These are phyloP conservation scores for Trichoderma polysporum DNA, from an alignment of 2,329 filamentous ascomycete species.

Conservation along the genomic window DNA sequence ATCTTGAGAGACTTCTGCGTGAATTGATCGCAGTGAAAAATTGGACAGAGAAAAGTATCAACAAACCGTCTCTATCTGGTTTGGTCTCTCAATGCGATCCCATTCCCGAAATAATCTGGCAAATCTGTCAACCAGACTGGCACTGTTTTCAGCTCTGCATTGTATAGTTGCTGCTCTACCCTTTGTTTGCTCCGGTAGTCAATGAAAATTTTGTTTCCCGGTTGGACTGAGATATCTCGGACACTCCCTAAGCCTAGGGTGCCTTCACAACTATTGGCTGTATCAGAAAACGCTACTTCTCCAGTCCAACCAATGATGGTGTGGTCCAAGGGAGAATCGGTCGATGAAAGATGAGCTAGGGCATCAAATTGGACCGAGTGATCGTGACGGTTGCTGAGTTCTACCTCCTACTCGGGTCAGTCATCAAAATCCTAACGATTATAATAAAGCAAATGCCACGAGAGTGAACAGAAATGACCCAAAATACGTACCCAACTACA, in stretches of 20 bases:
- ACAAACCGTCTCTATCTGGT: constrained; percentile 83
- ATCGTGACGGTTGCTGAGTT: constrained; percentile 57
- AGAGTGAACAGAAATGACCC: background rate
- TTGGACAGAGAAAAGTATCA: constrained; percentile 86
- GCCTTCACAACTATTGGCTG: no score
- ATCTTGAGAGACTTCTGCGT: constrained; percentile 79
- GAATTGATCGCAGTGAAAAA: constrained; percentile 92
- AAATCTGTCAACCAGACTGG: constrained; percentile 88
- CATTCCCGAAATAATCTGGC: constrained; percentile 50
- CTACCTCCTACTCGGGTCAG: background rate
- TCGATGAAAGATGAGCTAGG: constrained; percentile 77
- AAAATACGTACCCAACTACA: constrained; percentile 55
- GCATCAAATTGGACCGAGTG: constrained; percentile 90
- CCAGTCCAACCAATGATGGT: constrained; percentile 93
- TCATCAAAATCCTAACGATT: no score
- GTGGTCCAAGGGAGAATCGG: constrained; percentile 77
- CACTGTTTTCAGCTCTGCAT: constrained; percentile 72
- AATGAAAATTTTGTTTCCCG: constrained; percentile 36
- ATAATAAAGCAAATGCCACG: background rate
- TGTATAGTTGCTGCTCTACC: constrained; percentile 70
- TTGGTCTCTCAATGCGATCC: constrained; percentile 73
- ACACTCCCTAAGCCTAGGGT: background rate
- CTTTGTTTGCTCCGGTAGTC: constrained; percentile 51
- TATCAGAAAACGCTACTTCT: constrained; percentile 53
- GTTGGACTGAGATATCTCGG: background rate